A percentile compares a stretch with the other conserved stretches of the same genome.
phyloP scores from a whole-genome alignment of 2,329 filamentous ascomycete species.

The Aureobasidium sp. region DNA sequence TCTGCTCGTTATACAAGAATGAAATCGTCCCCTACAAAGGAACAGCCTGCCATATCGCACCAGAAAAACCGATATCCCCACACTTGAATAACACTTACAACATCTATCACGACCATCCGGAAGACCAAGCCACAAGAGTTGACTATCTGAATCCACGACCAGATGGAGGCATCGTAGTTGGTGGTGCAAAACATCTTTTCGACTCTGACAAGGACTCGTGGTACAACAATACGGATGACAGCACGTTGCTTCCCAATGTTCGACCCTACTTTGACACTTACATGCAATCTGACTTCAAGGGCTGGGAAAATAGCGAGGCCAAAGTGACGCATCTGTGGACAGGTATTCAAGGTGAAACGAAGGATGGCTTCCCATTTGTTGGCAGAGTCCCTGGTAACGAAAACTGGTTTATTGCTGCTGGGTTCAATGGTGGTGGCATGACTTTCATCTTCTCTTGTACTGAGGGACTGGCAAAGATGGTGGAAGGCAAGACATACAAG shows the following conservation, averaged over 20 bases:
- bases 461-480: slow-evolving; percentile 50
- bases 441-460: slow-evolving; percentile 42
- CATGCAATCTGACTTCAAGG: slow-evolving; percentile 46
- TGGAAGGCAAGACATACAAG: slow-evolving; percentile 27
- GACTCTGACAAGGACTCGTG: slow-evolving; percentile 38
- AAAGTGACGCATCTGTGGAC: slow-evolving; percentile 31
- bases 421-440: slow-evolving; percentile 55
- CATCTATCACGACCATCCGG: slow-evolving; percentile 54
- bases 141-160: slow-evolving; percentile 40
- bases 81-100: slow-evolving; percentile 40
- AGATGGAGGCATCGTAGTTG: slow-evolving; percentile 52
- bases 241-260: slow-evolving; percentile 42
- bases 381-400: slow-evolving; percentile 35
- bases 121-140: slow-evolving; percentile 30
- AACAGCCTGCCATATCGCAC: slow-evolving; percentile 22
- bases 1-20: slow-evolving; percentile 27
- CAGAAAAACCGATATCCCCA: slow-evolving; percentile 17
- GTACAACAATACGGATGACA: slow-evolving; percentile 53
- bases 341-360: slow-evolving; percentile 47
- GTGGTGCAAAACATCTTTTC: slow-evolving; percentile 47
- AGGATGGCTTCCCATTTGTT: slow-evolving; percentile 43
- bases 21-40: slow-evolving; percentile 30
- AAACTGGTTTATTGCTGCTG: slow-evolving; percentile 49
- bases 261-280: slow-evolving; percentile 40
- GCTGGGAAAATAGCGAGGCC: slow-evolving; percentile 28